These are phyloP conservation scores for Penicillium manginii DNA, from an alignment of 495 filamentous ascomycete genomes.

Conservation along the genomic window DNA sequence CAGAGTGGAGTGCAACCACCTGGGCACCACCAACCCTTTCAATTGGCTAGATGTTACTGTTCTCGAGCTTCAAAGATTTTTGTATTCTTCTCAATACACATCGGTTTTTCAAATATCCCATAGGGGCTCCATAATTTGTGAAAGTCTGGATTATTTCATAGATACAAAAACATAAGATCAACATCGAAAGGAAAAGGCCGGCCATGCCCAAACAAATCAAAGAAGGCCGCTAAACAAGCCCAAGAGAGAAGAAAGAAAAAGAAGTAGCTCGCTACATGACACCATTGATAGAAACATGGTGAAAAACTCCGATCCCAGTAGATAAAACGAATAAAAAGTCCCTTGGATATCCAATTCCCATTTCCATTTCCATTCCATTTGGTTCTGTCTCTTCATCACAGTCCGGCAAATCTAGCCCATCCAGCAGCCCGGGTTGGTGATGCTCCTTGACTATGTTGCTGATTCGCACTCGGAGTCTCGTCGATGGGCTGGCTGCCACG, in stretches of 20 bases:
- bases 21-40: too few relatives aligned
- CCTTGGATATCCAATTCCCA: not conserved
- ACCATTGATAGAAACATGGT: conserved; percentile 21
- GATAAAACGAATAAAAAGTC: conserved; percentile 13
- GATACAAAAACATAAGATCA: conserved; percentile 1
- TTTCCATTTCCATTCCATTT: not conserved
- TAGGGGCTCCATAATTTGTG: too few relatives aligned
- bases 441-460: conserved; percentile 14
- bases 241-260: conserved; percentile 10
- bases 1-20: too few relatives aligned
- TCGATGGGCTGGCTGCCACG: conserved; percentile 47
- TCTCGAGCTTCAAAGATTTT: too few relatives aligned
- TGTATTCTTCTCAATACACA: too few relatives aligned
- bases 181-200: not conserved
- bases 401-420: conserved; percentile 52
- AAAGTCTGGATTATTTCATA: not conserved
- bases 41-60: too few relatives aligned
- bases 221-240: not conserved
- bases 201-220: not conserved
- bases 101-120: too few relatives aligned
- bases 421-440: conserved; percentile 42
- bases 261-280: conserved; percentile 27
- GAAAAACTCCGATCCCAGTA: conserved; percentile 23
- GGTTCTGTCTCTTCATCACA: conserved; percentile 28
- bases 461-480: conserved; percentile 12